Conservation (phyloP, 768 basidiomycete genomes). For the Collybia mongolica region DNA sequence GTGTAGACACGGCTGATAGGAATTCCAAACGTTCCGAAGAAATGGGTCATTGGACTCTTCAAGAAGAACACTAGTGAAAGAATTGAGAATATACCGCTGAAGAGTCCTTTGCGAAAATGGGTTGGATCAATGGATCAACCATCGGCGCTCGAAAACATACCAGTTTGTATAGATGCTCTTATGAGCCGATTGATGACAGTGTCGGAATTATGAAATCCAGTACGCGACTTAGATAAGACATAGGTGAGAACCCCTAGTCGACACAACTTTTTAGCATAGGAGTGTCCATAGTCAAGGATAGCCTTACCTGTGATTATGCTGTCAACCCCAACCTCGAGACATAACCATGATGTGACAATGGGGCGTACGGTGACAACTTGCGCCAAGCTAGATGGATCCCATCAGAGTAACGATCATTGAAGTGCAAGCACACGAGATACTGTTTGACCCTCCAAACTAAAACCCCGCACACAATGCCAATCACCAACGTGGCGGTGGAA, state of each 20-base stretch:
- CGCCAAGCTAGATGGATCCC: too few relatives aligned
- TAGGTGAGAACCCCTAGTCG: conserved; percentile 11
- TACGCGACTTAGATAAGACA: conserved; percentile 24
- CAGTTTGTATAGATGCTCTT: conserved; percentile 31
- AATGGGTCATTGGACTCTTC: conserved; percentile 19
- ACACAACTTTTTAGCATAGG: neutral
- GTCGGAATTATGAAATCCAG: conserved; percentile 30
- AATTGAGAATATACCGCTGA: conserved; percentile 18
- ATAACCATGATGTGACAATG: conserved; percentile 16
- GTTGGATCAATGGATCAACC: too few relatives aligned
- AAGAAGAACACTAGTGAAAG: conserved; percentile 27
- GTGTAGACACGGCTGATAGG: conserved; percentile 36
- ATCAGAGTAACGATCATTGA: too few relatives aligned
- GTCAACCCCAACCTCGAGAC: conserved; percentile 16
- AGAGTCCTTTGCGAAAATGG: too few relatives aligned
- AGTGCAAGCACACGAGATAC: neutral
- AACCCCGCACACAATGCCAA: conserved; percentile 6
- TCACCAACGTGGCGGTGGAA: neutral
- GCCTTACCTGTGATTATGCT: conserved; percentile 6
- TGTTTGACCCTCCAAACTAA: conserved; percentile 1
- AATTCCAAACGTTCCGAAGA: conserved; percentile 32
- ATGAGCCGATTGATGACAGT: conserved; percentile 31
- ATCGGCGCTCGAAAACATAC: conserved; percentile 11
- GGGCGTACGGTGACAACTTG: too few relatives aligned
- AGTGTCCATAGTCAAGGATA: neutral